These are phyloP conservation scores for Saturnispora silvae DNA, from an alignment of 805 yeast genomes.

Conservation along the genomic window DNA sequence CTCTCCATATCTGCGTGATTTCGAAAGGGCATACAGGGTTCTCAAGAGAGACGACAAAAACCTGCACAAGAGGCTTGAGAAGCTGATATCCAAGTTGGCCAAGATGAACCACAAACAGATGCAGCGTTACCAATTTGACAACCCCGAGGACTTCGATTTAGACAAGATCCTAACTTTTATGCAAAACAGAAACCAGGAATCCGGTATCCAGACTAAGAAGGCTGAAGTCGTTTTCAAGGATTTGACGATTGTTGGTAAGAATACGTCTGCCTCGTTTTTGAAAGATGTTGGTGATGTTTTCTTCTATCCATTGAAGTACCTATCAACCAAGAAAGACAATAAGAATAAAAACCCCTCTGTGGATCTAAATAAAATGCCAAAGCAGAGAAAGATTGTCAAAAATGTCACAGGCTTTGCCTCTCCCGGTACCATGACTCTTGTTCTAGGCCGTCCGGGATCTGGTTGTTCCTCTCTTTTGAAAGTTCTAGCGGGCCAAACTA, in stretches of 20 bases:
- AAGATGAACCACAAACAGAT: slow-evolving; percentile 15
- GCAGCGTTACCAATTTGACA: slow-evolving; percentile 13
- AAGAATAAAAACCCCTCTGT: background rate
- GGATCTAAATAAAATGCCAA: slow-evolving; percentile 10
- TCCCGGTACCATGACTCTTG: slow-evolving; percentile 47
- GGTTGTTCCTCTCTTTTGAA: slow-evolving; percentile 51
- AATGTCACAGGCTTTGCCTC: slow-evolving; percentile 21
- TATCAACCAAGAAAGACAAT: slow-evolving; percentile 3
- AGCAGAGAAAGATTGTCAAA: slow-evolving; percentile 19
- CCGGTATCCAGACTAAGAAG: slow-evolving; percentile 32
- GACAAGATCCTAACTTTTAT: slow-evolving; percentile 27
- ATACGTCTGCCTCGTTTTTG: slow-evolving; percentile 33
- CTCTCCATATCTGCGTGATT: background rate
- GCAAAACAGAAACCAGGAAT: slow-evolving; percentile 29
- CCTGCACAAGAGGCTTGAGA: slow-evolving; percentile 10
- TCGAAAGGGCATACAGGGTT: slow-evolving; percentile 1
- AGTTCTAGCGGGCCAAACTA: slow-evolving; percentile 35
- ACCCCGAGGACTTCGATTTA: slow-evolving; percentile 33
- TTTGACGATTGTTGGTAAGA: slow-evolving; percentile 36
- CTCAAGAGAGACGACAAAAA: background rate
- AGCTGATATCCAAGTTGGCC: slow-evolving; percentile 14
- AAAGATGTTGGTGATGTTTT: slow-evolving; percentile 36
- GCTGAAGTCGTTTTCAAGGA: slow-evolving; percentile 35
- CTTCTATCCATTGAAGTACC: slow-evolving; percentile 16
- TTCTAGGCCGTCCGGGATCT: slow-evolving; percentile 51